Evolutionary conservation across 805 yeast genomes (phyloP), one percentile per base, ranked within the genome.

Genomic region (Sugiyamaella marilandica): DNA sequence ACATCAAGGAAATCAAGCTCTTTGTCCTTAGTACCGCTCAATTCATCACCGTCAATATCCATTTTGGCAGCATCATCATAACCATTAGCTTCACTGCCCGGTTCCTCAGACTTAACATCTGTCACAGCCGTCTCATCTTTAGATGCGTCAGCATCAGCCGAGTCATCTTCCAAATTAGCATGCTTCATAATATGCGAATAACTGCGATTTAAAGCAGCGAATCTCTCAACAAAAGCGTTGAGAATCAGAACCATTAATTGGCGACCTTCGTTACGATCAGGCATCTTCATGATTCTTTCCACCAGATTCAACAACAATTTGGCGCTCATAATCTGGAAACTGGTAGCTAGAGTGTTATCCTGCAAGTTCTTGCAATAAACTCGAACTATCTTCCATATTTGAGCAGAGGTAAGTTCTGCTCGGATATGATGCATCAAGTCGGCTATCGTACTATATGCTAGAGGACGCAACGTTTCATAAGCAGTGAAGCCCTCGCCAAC

Each of bases 321-420:
- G 2, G 97, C 96, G 70, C 97, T 87, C 97, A 94, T 90, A 9
- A 91, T 87, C 67, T 95, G 98, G 35, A 91, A 96, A 5, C 95
- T 87, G 55, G 88, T 77, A 0, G 95, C 94, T 57, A 94, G 71
- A 0, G 91, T 73, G 57, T 81, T 82, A 65, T 95, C 98, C 60
- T 85, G 85, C 56, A 94, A 72, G 59, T 89, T 83, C 29, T 78
- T 79, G 62, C 96, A 85, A 64, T 89, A 94, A 52, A 88, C 84
- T 43, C 77, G 79, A 2, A 95, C 92, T 0, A 97, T 87, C 53
- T 85, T 83, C 84, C 95, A 84, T 10, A 94, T 85, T 65, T 89
- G 97, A 37, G 80, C 82, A 1, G 91, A 80, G 0, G 87, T 83
- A 50, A 94, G 72, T 59, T 91, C 95, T 47, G 83, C 79, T 59